Base-by-base conservation (phyloP, 345 rosid species). In the Sisymbrium altissimum region DNA sequence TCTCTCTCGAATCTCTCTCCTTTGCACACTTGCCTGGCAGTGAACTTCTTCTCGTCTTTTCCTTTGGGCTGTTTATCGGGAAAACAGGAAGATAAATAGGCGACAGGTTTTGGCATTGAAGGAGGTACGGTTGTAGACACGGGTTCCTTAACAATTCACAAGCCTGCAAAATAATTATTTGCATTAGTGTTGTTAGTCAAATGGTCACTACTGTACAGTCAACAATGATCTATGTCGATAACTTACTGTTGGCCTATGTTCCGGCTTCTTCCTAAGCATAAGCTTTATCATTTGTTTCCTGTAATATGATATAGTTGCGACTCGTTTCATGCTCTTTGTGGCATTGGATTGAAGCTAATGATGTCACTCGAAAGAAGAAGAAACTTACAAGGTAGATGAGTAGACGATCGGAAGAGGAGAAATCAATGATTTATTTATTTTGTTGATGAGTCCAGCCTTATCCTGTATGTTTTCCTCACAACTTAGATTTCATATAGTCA, bases 281-380 rank as follows among this genome's bases (percentile, higher is more conserved):
- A 81, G 85, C 85, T 92, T 95, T 76, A 95, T 88, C 64, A 95
- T 80, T 77, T 95, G 99, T 77, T 95, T 95, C 84, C 99, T 95
- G 87, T 29, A 41, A 74, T 29, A 60, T 32, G 25, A 55, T n/a
- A 27, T 4, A 72, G 49, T 41, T 43, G 67, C 8, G 23, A 39
- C 72, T 32, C 52, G 32, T 56, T 45, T 38, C 66, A 35, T 74
- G 45, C 29, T 18, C 45, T 54, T 76, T 45, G 39, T 17, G 39
- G 44, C 40, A 44, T 14, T 40, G 54, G 27, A 39, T 12, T 60
- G 36, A 69, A 48, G 45, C 7, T 25, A 52, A 63, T 40, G 17
- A 5, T 50, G 54, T 56, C 30, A 29, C 1, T 13, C 11, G 29
- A 60, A 35, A 36, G 57, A 76, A 45, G 27, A 54, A 63, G 45